Conservation (phyloP, 2,329 filamentous ascomycete species). For the Dactylonectria macrodidyma region DNA sequence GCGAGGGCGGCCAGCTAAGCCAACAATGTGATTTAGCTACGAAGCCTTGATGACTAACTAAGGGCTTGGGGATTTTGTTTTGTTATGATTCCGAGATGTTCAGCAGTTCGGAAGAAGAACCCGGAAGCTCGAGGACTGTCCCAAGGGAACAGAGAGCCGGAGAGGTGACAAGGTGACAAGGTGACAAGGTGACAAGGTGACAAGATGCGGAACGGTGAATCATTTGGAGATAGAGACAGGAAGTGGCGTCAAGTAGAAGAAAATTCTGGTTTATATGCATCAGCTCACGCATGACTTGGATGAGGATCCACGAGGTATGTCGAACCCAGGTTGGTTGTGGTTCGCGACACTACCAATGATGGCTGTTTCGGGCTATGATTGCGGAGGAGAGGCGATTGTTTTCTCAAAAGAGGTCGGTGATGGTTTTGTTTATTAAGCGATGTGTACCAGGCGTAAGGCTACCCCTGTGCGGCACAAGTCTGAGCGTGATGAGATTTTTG, state of each 20-base stretch:
- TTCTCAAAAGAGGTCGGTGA: too few relatives aligned
- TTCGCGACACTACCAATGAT: too few relatives aligned
- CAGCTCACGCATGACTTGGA: conserved; percentile 1
- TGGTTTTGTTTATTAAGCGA: too few relatives aligned
- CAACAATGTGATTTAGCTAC: conserved; percentile 29
- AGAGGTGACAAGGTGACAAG: neutral
- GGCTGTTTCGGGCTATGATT: too few relatives aligned
- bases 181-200: neutral
- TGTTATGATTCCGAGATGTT: conserved; percentile 23
- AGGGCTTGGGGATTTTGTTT: conserved; percentile 34
- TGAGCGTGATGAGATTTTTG: neutral
- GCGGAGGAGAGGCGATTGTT: too few relatives aligned
- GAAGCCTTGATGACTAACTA: conserved; percentile 26
- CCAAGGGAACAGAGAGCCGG: conserved; percentile 6
- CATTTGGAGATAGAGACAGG: conserved; percentile 28
- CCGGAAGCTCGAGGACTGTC: conserved; percentile 8
- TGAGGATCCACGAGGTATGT: neutral
- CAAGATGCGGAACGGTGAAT: conserved; percentile 4
- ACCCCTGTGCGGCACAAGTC: neutral
- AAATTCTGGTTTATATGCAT: conserved; percentile 20
- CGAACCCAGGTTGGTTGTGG: too few relatives aligned
- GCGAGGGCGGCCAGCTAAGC: conserved; percentile 30
- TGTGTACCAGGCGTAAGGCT: too few relatives aligned
- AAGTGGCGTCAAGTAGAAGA: conserved; percentile 31
- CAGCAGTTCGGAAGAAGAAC: conserved; percentile 9